Conservation (phyloP, 1,284 basidiomycete genomes). For the Phaffia rhodozyma region DNA sequence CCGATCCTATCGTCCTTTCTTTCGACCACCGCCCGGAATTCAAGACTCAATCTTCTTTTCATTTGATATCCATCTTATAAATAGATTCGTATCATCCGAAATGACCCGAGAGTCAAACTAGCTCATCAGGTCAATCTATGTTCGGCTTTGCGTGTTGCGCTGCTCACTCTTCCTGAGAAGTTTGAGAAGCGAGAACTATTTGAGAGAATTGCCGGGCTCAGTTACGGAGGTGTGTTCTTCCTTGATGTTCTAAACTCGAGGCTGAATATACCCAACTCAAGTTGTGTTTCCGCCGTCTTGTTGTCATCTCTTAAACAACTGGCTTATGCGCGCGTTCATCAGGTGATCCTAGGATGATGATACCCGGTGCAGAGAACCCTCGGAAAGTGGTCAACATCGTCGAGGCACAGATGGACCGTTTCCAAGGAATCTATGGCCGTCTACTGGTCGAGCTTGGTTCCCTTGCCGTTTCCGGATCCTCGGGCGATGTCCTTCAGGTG, state of each 20-base stretch:
- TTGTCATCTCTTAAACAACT: not conserved
- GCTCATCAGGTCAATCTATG: conserved; percentile 88
- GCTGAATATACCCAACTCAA: conserved; percentile 7
- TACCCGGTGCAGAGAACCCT: conserved; percentile 84
- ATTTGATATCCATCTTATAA: not conserved
- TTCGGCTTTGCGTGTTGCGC: conserved; percentile 72
- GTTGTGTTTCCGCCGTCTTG: not conserved
- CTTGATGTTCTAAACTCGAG: not conserved
- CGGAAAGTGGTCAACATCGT: conserved; percentile 92
- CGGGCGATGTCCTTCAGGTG: conserved; percentile 23
- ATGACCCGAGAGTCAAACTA: conserved; percentile 74
- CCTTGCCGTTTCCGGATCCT: conserved; percentile 31
- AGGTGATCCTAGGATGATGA: conserved; percentile 83
- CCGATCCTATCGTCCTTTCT: not conserved
- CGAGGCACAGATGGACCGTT: conserved; percentile 63
- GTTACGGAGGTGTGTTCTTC: conserved; percentile 46
- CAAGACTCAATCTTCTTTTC: not conserved
- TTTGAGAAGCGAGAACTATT: conserved; percentile 75
- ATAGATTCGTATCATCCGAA: conserved; percentile 64
- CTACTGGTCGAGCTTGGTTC: conserved; percentile 63
- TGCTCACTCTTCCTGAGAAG: conserved; percentile 48
- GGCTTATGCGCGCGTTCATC: not conserved
- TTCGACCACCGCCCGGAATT: not conserved
- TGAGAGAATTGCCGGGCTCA: conserved; percentile 70
- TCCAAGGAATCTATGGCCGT: conserved; percentile 73